Evolutionary conservation across 2,329 filamentous ascomycete genomes (phyloP), one percentile per base, ranked within the genome.

Genomic region (Botrytis pseudocinerea): DNA sequence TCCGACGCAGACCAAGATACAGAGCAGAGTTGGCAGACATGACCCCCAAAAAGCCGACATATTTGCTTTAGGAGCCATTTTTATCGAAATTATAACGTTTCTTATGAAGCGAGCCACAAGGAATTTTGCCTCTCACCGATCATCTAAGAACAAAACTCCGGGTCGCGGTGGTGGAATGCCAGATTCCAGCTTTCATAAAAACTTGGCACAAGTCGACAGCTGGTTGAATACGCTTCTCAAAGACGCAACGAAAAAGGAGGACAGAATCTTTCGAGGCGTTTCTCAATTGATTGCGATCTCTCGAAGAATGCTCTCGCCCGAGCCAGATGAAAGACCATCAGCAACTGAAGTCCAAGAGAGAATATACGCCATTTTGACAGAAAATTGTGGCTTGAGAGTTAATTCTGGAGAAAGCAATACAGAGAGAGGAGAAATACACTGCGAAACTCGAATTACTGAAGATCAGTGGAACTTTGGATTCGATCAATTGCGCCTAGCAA

Each of bases 131-230:
- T 85, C 88, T 38, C 90, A 93, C 79, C 89, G 92, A 9, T 86
- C 88, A 1, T 86, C 88, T 5, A 91, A 90, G 79, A 89, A 91
- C 79, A 90, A 90, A 79, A 87, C 77, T 16, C 76, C 78, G 0
- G 79, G 79, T 35, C 77, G 79, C 32, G 88, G 88, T 44, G 89
- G 88, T 20, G 89, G 89, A 9, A 86, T 91, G 1, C 79, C 79
- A 2, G 92, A 94, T 81, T 87, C 90, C 0, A 92, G 90, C 0
- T 94, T 92, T 80, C 92, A 94, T 81, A 87, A 88, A 76, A 93
- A 93, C 77, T 83, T 91, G 1, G 86, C 88, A 25, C 91, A 92
- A 80, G 86, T 93, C 2, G 88, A 91, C 75, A 85, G 85, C 22
- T 94, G 92, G 92, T 91, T 93, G 83, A 83, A 83, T 1, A 82